Base-by-base conservation (phyloP, 2,329 filamentous ascomycete genomes). In the Dactylellina sp. region DNA sequence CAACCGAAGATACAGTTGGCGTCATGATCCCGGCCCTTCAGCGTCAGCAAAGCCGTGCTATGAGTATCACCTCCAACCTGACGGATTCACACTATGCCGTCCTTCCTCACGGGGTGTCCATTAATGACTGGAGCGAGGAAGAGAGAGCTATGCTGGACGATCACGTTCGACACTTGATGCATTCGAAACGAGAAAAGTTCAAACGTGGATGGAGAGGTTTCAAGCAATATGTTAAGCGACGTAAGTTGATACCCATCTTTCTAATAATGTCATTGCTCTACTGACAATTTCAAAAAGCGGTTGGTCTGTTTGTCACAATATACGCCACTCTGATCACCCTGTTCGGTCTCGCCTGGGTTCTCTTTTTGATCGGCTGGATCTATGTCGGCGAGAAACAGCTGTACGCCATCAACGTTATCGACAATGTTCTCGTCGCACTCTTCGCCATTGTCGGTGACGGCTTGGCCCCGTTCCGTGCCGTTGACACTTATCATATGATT, bases 321-420 rank as follows among this genome's bases (percentile, higher is more conserved):
- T 96, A 96, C 80, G 92, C 91, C 7, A 89, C 86, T 0, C 84
- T 94, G 18, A 93, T 96, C 77, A 95, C 92, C 0, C 84, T 93
- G 0, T 96, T 96, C 77, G 92, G 92, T 78, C 84, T 94, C 11
- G 91, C 91, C 0, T 96, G 92, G 92, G 92, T 96, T 0, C 85
- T 96, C n/a, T 95, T 94, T 81, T 83, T 96, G 62, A 96, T 96
- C 79, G 91, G 89, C 52, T 96, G 92, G 92, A 91, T 95, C 79
- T 93, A 92, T 76, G 89, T 94, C 18, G 91, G 90, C 18, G 86
- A 87, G 28, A 84, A 85, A 77, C 90, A 94, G 79, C 82, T 87
- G 2, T 94, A 91, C 75, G 81, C 86, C 39, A 87, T 91, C 77
- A 88, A 91, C 74, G 81, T 91, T 53, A 90, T 91, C 76, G 89